These are phyloP conservation scores for Liquidambar formosana DNA, from an alignment of 164 flowering plant species.

Conservation along the genomic window DNA sequence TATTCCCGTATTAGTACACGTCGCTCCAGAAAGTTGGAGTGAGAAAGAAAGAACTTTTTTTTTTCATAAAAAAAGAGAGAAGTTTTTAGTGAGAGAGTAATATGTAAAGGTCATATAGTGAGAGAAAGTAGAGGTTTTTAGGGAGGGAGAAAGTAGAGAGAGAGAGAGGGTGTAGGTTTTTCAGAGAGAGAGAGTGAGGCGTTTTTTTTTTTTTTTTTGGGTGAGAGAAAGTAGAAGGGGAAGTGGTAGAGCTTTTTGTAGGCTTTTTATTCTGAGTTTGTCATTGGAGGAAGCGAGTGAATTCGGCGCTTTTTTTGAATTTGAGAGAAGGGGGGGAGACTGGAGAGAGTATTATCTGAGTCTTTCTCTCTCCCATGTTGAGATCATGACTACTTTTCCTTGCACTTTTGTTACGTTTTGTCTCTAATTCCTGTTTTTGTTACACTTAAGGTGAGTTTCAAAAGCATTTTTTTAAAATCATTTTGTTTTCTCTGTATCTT, in stretches of 20 bases:
- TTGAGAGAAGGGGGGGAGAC: constrained; percentile 24
- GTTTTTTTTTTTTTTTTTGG: not conserved
- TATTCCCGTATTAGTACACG: constrained; percentile 36
- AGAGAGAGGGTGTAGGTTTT: not conserved
- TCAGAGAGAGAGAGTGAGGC: not conserved
- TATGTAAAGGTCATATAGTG: too few species aligned
- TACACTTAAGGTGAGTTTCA: not conserved
- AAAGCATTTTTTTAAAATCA: not conserved
- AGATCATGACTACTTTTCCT: constrained; percentile 11
- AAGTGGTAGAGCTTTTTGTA: not conserved
- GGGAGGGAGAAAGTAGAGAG: too few species aligned
- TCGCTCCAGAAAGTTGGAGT: constrained; percentile 46
- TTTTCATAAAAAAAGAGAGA: not conserved
- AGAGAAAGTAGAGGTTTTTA: too few species aligned
- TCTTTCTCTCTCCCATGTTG: not conserved
- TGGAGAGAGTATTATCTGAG: not conserved
- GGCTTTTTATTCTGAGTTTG: constrained; percentile 11
- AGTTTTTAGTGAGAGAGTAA: not conserved
- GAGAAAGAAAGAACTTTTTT: constrained; percentile 16
- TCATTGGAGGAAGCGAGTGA: constrained; percentile 6
- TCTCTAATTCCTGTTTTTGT: constrained; percentile 25
- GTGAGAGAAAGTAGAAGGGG: not conserved
- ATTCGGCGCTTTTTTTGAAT: constrained; percentile 37
- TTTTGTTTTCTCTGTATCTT: constrained; percentile 33
- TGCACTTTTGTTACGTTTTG: constrained; percentile 5